Evolutionary conservation across 2,329 filamentous ascomycete species (phyloP).

Genomic region (Hypoxylon rubiginosum): DNA sequence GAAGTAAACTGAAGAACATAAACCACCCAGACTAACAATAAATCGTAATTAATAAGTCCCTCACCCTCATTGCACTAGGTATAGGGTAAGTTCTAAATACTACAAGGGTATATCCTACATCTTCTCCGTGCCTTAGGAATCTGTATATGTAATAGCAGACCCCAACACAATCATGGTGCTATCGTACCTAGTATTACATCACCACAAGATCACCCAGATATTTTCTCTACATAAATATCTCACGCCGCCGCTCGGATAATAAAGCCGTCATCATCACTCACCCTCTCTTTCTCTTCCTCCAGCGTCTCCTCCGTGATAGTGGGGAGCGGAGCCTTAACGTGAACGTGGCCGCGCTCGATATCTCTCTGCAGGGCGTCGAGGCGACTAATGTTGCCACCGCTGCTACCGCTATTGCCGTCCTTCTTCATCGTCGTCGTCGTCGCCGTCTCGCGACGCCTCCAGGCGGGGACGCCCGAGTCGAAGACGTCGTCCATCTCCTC

Average conservation of each 20-base stretch:
- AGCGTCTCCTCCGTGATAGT: neutral
- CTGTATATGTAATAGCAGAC: too few species aligned
- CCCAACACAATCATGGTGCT: conserved; percentile 44
- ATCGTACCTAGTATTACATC: too few species aligned
- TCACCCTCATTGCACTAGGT: too few species aligned
- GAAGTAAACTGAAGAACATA: too few species aligned
- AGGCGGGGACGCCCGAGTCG: conserved; percentile 69
- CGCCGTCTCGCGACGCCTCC: conserved; percentile 59
- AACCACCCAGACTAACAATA: too few species aligned
- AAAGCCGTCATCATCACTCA: neutral
- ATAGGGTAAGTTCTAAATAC: too few species aligned
- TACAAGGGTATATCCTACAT: neutral
- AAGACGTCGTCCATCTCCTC: conserved; percentile 85
- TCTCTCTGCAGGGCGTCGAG: conserved; percentile 62
- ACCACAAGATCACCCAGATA: too few species aligned
- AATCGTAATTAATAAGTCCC: too few species aligned
- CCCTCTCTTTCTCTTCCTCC: neutral
- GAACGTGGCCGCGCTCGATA: conserved; percentile 57
- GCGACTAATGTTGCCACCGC: conserved; percentile 50
- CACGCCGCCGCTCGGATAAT: neutral
- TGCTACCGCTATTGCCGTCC: neutral
- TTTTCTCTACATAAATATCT: too few species aligned
- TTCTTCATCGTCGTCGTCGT: too few species aligned
- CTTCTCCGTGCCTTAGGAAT: too few species aligned
- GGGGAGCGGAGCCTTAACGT: neutral